Base-by-base conservation (phyloP, 495 filamentous ascomycete genomes). In the Penicillium lividum region DNA sequence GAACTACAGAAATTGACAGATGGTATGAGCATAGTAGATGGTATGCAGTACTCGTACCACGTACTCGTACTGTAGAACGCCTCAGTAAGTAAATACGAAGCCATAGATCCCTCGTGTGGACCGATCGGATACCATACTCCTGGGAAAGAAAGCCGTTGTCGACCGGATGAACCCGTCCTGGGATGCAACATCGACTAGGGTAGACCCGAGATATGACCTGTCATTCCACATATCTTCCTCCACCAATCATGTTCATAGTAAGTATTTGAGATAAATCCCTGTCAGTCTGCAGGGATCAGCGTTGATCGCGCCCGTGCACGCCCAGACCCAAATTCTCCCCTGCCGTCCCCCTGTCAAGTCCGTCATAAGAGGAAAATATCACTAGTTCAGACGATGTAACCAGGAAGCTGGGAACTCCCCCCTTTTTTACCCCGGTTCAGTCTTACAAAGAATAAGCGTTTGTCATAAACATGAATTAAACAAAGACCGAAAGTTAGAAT, bases 181-280 rank as follows among this genome's bases (percentile, higher is more conserved):
- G 64, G 52, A 64, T 69, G 66, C 64, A 64, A 69, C 58, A 62
- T 69, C 57, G 63, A 61, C 58, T 61, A 61, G 58, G 58, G 51
- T 61, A 29, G 46, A 56, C 51, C 58, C 47, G 46, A 64, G 62
- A 61, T 65, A 48, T 66, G 64, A 62, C 57, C 57, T 59, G 60
- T 68, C 60, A 66, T 30, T 31, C 34, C 31, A n/a, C 16, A 57
- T 36, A 5, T 30, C 36, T 31, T 65, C 53, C 5, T 44, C 60
- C 65, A 56, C 72, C 72, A 73, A 75, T 75, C 67, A 77, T 53
- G 52, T 44, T 28, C 38, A 54, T 61, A 54, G 62, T 25, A 70
- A 67, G 68, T 72, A 75, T 77, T 77, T 75, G 72, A 75, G 68
- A 75, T 75, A 61, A 48, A 71, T 69, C 72, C 72, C 64, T 65